Base-by-base conservation (phyloP, 805 yeast genomes). In the Candida easanensis region DNA sequence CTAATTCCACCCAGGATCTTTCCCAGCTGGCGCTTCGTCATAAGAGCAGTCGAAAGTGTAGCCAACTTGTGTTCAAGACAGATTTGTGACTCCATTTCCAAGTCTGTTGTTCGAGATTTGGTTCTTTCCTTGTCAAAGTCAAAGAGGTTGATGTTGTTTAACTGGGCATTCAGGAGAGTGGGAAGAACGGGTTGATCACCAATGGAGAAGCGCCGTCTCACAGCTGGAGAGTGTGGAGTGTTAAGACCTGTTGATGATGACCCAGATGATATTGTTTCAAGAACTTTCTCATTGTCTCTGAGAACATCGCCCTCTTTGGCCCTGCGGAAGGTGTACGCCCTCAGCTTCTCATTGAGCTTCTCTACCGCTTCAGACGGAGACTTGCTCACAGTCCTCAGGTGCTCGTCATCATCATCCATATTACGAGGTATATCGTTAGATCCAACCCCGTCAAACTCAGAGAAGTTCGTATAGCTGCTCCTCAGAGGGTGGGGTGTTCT, bases 1-100 rank as follows among this genome's bases (percentile, higher is more conserved):
- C 66, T 50, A 11, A 62, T 60, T 2, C 64, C 54, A 11, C 57
- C 44, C 10, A 60, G 56, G 20, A 62, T 51, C 40, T 55, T 52
- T 3, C 56, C 53, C 23, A 59, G 20, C 33, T 59, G 57, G 25
- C 49, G 50, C 42, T 57, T 57, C 1, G 59, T 52, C 62, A 58
- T 57, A 17, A 58, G 26, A 0, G 61, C 57, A 1, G 54, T 41
- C 2, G 49, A 50, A 3, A 48, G 27, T 7, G 41, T 48, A 3
- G 51, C 36, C 9, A 46, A 41, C 22, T 47, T 45, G 37, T 50
- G 48, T 35, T 50, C 51, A 5, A 51, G 39, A 39, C 55, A 49
- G 19, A 38, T 36, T 31, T 15, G 25, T 16, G 33, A 15, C 1
- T 39, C 36, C 10, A 43, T 42, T 18, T 40, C 47, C 17, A 38